A percentile compares a stretch with the other conserved stretches of the same genome.
These are phyloP conservation scores for Sinapis alba DNA, from an alignment of 441 rosid genomes.

Conservation along the genomic window DNA sequence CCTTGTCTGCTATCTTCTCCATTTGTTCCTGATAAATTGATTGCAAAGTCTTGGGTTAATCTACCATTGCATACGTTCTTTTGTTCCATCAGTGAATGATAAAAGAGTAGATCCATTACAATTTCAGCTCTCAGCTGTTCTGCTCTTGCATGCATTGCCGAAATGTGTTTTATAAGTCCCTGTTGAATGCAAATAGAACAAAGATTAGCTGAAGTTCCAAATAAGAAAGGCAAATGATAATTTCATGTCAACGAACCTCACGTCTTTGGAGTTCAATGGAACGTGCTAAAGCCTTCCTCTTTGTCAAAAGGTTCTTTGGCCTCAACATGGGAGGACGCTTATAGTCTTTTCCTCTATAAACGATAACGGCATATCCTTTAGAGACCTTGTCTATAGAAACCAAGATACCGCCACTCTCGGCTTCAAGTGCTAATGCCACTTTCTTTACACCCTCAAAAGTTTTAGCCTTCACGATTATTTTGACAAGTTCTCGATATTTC, in stretches of 20 bases:
- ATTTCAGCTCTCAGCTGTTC: conserved; percentile 74
- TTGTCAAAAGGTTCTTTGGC: conserved; percentile 89
- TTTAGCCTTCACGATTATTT: conserved; percentile 74
- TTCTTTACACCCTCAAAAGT: conserved; percentile 80
- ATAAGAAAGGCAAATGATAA: background rate
- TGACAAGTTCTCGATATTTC: conserved; percentile 90
- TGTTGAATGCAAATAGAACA: conserved; percentile 43
- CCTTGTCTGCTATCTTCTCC: conserved; percentile 54
- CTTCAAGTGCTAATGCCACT: conserved; percentile 93
- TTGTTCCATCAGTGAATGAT: conserved; percentile 1
- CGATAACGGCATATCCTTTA: conserved; percentile 86
- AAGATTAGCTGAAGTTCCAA: conserved; percentile 7
- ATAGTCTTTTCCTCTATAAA: conserved; percentile 84
- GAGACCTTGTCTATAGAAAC: conserved; percentile 92
- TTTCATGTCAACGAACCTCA: conserved; percentile 23
- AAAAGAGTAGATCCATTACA: conserved; percentile 44
- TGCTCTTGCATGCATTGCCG: conserved; percentile 54
- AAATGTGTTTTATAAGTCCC: conserved; percentile 77
- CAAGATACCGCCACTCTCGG: conserved; percentile 89
- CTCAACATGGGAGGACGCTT: conserved; percentile 79
- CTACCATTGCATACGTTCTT: background rate
- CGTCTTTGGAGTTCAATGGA: conserved; percentile 70
- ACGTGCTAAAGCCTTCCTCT: conserved; percentile 96
- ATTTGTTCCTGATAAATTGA: conserved; percentile 55
- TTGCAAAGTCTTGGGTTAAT: conserved; percentile 9